Percentiles rank a stretch among this genome's conserved stretches.
Conservation (phyloP, 352 stramenopile species). For the Phytophthora sojae region DNA sequence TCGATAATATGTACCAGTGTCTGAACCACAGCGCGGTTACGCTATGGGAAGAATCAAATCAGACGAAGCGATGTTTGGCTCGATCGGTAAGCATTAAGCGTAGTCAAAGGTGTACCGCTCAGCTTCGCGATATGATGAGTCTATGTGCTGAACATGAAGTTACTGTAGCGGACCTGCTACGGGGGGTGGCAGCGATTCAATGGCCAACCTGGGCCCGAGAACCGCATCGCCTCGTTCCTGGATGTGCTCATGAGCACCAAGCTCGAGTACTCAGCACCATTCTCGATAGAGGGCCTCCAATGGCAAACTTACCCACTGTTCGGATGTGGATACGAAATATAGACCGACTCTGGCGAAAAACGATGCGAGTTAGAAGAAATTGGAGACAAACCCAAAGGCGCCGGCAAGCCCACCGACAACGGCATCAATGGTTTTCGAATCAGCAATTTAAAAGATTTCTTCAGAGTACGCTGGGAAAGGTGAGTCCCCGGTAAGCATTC, state of each 20-base stretch:
- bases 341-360: too few relatives aligned
- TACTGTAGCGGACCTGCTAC: not conserved
- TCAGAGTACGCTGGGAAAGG: too few relatives aligned
- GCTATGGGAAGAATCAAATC: not conserved
- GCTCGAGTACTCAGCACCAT: too few relatives aligned
- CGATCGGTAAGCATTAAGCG: not conserved
- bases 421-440: too few relatives aligned
- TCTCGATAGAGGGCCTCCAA: too few relatives aligned
- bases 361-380: too few relatives aligned
- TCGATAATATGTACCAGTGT: not conserved
- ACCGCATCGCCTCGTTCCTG: not conserved
- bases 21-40: not conserved
- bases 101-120: not conserved
- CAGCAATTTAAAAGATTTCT: too few relatives aligned
- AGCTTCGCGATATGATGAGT: not conserved
- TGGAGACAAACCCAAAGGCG: too few relatives aligned
- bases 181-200: not conserved
- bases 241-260: not conserved
- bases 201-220: not conserved
- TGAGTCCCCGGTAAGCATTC: too few relatives aligned
- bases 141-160: not conserved
- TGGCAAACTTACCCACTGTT: too few relatives aligned
- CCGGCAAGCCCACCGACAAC: too few relatives aligned
- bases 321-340: too few relatives aligned
- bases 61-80: not conserved